Evolutionary conservation across 345 rosid genomes (phyloP).

Genomic region (Kandelia obovata): DNA sequence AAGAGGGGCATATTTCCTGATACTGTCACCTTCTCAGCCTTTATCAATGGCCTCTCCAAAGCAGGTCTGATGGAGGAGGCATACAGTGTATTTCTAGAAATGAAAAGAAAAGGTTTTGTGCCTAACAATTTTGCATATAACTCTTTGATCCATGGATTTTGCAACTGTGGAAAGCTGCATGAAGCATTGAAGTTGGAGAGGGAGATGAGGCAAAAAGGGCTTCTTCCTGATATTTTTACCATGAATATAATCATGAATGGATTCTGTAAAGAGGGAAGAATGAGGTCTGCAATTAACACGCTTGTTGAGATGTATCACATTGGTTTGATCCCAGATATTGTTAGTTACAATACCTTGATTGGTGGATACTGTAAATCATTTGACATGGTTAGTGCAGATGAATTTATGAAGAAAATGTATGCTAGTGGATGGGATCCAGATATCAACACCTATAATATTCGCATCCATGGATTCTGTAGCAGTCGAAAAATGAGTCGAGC

Average conservation of each 20-base stretch:
- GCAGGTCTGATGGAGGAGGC: slow-evolving; percentile 64
- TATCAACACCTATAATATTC: slow-evolving; percentile 55
- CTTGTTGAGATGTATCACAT: slow-evolving; percentile 40
- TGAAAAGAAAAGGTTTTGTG: slow-evolving; percentile 48
- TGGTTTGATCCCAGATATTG: slow-evolving; percentile 58
- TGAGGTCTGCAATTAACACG: slow-evolving; percentile 48
- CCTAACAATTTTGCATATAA: slow-evolving; percentile 70
- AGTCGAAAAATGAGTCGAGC: slow-evolving; percentile 47
- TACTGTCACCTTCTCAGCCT: slow-evolving; percentile 60
- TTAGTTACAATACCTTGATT: slow-evolving; percentile 71
- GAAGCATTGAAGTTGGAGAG: slow-evolving; percentile 54
- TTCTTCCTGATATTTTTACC: slow-evolving; percentile 58
- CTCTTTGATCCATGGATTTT: slow-evolving; percentile 59
- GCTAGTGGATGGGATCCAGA: slow-evolving; percentile 57
- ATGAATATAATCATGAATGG: slow-evolving; percentile 57
- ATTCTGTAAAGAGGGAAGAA: slow-evolving; percentile 49
- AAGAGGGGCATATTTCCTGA: slow-evolving; percentile 50
- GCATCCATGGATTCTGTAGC: slow-evolving; percentile 49
- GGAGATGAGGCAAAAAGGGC: slow-evolving; percentile 58
- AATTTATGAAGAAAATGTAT: slow-evolving; percentile 42
- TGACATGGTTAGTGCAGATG: slow-evolving; percentile 48
- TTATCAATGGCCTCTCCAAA: slow-evolving; percentile 59
- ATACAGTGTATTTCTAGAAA: slow-evolving; percentile 44
- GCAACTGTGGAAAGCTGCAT: slow-evolving; percentile 43
- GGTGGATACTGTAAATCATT: slow-evolving; percentile 51